A percentile compares a stretch with the other conserved stretches of the same genome.
Conservation (phyloP, 257 asterid species). For the Prunella vulgaris region DNA sequence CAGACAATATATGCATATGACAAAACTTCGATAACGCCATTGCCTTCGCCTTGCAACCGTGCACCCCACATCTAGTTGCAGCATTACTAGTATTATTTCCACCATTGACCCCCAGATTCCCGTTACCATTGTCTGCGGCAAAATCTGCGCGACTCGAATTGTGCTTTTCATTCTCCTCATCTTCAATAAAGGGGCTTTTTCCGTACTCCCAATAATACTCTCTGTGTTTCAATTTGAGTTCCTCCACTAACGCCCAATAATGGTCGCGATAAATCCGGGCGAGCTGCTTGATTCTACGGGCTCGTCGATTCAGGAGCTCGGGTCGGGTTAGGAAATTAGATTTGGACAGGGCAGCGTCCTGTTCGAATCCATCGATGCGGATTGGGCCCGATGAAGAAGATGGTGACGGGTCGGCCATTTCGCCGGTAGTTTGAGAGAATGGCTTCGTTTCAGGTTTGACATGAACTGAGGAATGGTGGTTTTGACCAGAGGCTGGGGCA, state of each 20-base stretch:
- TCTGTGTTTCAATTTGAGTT: constrained; percentile 49
- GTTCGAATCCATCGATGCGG: constrained; percentile 54
- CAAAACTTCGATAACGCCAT: constrained; percentile 49
- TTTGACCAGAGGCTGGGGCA: constrained; percentile 18
- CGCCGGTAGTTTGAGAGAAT: constrained; percentile 13
- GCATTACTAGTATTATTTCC: constrained; percentile 4
- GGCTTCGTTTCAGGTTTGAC: constrained; percentile 26
- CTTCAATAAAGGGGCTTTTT: constrained; percentile 62
- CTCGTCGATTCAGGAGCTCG: constrained; percentile 63
- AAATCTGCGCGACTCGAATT: constrained; percentile 26
- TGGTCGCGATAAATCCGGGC: constrained; percentile 59
- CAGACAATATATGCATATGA: constrained; percentile 66
- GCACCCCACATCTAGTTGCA: constrained; percentile 30
- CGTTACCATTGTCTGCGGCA: constrained; percentile 29
- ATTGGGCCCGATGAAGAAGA: constrained; percentile 47
- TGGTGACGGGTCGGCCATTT: constrained; percentile 38
- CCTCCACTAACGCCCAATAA: constrained; percentile 90
- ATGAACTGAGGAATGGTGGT: constrained; percentile 11
- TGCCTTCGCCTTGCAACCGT: constrained; percentile 49
- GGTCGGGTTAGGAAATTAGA: constrained; percentile 56
- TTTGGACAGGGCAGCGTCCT: constrained; percentile 41
- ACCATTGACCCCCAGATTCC: constrained; percentile 25
- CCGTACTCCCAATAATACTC: constrained; percentile 78
- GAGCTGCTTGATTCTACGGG: constrained; percentile 56
- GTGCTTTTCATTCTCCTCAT: constrained; percentile 36